A percentile compares a stretch with the other conserved stretches of the same genome.
Conservation (phyloP, 306 rosid species). For the Rosa persica region DNA sequence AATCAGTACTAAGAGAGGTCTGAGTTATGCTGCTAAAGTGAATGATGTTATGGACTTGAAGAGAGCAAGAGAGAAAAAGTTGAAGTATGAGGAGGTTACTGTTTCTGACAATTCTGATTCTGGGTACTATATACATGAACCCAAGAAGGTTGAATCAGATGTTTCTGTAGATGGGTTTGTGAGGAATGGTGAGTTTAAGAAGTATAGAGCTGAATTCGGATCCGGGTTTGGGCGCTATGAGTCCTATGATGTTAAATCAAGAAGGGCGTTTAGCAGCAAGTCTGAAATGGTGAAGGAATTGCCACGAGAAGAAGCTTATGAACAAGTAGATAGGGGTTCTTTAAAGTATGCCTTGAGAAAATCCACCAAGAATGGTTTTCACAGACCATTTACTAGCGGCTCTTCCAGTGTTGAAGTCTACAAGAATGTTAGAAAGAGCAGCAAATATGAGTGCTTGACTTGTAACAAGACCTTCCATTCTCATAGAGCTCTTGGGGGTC, state of each 20-base stretch:
- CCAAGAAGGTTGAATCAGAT: slow-evolving; percentile 48
- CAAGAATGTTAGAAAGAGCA: slow-evolving; percentile 24
- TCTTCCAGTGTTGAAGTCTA: slow-evolving; percentile 28
- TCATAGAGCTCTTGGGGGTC: slow-evolving; percentile 42
- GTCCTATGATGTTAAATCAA: slow-evolving; percentile 31
- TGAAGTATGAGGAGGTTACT: slow-evolving; percentile 36
- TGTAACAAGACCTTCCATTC: slow-evolving; percentile 41
- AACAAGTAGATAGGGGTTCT: slow-evolving; percentile 27
- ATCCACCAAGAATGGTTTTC: slow-evolving; percentile 38
- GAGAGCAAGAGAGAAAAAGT: slow-evolving; percentile 31
- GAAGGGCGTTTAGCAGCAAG: slow-evolving; percentile 21
- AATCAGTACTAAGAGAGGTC: slow-evolving; percentile 25
- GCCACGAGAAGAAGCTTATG: slow-evolving; percentile 33
- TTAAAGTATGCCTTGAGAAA: slow-evolving; percentile 43
- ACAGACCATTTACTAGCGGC: slow-evolving; percentile 28
- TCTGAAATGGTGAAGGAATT: slow-evolving; percentile 38
- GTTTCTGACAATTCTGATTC: slow-evolving; percentile 69
- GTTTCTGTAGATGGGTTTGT: slow-evolving; percentile 49
- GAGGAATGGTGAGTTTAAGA: slow-evolving; percentile 37
- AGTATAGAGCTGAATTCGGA: slow-evolving; percentile 39
- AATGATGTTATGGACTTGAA: slow-evolving; percentile 32
- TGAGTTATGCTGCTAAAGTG: slow-evolving; percentile 26
- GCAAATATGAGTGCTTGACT: slow-evolving; percentile 40
- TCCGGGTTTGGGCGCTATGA: slow-evolving; percentile 34
- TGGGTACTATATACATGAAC: slow-evolving; percentile 49